A percentile compares a stretch with the other conserved stretches of the same genome.
Conservation (phyloP, 169 alveolate genomes). For the Besnoitia besnoiti region DNA sequence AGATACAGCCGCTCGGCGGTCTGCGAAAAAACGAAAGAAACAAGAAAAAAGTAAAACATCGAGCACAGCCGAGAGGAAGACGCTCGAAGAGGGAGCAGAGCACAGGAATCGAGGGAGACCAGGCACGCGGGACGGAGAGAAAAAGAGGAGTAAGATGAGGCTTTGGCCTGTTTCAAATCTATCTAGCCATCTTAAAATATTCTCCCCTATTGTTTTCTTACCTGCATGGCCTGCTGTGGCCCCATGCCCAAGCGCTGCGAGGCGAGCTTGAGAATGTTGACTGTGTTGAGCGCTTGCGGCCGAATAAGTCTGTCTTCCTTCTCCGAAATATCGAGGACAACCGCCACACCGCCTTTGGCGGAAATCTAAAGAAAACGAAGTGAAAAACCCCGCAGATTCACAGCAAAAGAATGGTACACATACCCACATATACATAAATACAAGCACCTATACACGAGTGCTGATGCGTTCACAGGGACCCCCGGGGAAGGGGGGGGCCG, state of each 20-base stretch:
- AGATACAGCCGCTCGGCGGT: conserved; percentile 95
- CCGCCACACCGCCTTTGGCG: conserved; percentile 28
- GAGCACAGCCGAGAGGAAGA: not conserved
- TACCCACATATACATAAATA: not conserved
- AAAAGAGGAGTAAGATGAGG: not conserved
- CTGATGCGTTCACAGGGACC: too few species aligned
- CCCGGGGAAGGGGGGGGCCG: not conserved
- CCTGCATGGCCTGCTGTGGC: conserved; percentile 93
- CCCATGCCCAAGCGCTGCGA: conserved; percentile 89
- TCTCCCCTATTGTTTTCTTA: not conserved
- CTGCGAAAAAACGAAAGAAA: conserved; percentile 34
- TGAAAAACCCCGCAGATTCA: not conserved
- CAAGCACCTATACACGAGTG: not conserved
- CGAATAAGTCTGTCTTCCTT: conserved; percentile 63
- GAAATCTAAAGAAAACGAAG: too few species aligned
- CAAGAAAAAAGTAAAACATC: not conserved
- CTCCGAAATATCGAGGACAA: conserved; percentile 34
- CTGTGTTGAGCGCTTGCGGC: conserved; percentile 93
- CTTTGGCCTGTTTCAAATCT: not conserved
- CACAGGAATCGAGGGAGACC: not conserved
- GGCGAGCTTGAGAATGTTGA: conserved; percentile 86
- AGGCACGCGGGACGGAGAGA: not conserved
- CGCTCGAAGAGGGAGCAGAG: not conserved
- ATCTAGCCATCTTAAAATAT: not conserved
- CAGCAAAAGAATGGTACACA: not conserved